Evolutionary conservation across 2,329 filamentous ascomycete genomes (phyloP), one percentile per base, ranked within the genome.

Genomic region (Ceratocystis cacaofunesta): DNA sequence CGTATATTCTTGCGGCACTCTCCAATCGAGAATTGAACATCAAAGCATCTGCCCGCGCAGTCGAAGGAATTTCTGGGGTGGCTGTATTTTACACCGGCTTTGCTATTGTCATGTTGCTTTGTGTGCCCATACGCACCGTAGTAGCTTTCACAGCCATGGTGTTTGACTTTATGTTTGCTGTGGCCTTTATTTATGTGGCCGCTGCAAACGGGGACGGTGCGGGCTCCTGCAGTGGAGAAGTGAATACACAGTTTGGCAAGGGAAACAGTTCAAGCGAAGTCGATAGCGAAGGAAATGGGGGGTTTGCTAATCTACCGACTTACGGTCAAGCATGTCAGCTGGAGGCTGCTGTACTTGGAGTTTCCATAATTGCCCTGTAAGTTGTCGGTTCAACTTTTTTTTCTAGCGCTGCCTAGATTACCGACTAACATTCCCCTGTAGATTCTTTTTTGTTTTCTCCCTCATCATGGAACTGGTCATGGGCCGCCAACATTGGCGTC

Each of bases 1-100:
- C 85, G 62, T 96, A 95, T 80, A 95, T 91, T 80, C 83, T 96
- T 62, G 84, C 87, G 7, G 82, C 87, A 7, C 82, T 92, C 15
- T 74, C 82, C 68, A 83, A 86, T 71, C 84, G 90, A 75, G 71
- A 85, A 70, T 74, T 86, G 15, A 66, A 72, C 66, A 91, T 92
- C 69, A 78, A 81, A 19, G 83, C 75, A 70, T 86, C 82, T 77
- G 77, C 87, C 67, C 85, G 86, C 65, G 89, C 89, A 32, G 88
- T 94, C 65, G 85, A 86, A 71, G 90, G 89, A 69, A 85, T 96
- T 67, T 82, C 89, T 0, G 92, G 91, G 62, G 81, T 81, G 1
- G 89, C 85, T 1, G 82, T 86, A 0, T 73, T 95, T 7, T 96
- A 96, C 78, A 85, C 85, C 63, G 76, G 90, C 67, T 74, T 87